phyloP scores from a whole-genome alignment of 106 monocot species.

The Acorus gramineus region DNA sequence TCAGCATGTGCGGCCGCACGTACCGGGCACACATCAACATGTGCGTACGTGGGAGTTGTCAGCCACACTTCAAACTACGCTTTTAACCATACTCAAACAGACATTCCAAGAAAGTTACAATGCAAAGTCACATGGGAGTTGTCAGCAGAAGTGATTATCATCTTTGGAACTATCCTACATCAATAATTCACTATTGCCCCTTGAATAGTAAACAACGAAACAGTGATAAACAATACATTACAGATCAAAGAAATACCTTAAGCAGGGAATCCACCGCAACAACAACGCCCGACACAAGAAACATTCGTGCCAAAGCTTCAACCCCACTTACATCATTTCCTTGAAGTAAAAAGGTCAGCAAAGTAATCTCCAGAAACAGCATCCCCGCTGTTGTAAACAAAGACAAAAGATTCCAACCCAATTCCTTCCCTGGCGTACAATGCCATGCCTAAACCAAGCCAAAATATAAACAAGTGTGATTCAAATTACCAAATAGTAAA shows the following conservation, averaged over 20 bases:
- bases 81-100: no score
- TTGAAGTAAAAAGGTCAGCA: slow-evolving; percentile 88
- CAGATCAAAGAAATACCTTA: slow-evolving; percentile 43
- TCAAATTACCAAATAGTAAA: no score
- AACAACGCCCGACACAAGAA: slow-evolving; percentile 64
- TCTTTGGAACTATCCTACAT: no score
- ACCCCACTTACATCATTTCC: slow-evolving; percentile 70
- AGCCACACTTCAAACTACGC: no score
- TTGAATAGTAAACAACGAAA: no score
- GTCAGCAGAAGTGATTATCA: no score
- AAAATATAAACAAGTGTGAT: no score
- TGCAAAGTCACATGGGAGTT: neutral
- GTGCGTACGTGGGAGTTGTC: no score
- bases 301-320: slow-evolving; percentile 69
- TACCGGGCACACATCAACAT: no score
- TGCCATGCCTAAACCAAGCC: slow-evolving; percentile 47
- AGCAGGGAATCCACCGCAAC: slow-evolving; percentile 75
- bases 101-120: neutral
- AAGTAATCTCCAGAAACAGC: slow-evolving; percentile 83
- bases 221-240: no score
- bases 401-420: slow-evolving; percentile 73
- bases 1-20: no score
- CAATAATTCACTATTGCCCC: no score
- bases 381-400: slow-evolving; percentile 73
- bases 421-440: slow-evolving; percentile 60